Evolutionary conservation across 306 rosid species (phyloP), one percentile per base, ranked within the genome.

Genomic region (Fragaria vesca): DNA sequence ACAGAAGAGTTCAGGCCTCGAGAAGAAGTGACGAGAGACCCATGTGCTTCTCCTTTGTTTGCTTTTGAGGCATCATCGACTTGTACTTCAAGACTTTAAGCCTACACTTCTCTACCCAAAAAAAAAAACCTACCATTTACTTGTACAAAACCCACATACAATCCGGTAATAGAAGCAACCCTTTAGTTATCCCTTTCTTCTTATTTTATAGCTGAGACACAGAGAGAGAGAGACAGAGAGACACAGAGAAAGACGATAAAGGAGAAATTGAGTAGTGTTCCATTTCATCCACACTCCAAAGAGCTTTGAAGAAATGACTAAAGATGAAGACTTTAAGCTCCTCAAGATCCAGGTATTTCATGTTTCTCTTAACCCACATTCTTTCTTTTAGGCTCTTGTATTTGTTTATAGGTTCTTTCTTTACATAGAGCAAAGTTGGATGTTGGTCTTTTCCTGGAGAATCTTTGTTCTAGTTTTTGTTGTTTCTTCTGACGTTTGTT

Each of bases 291-390:
- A 9, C 36, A 3, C 71, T 76, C 76, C 87, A 78, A 86, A 87
- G 87, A 81, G 87, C 88, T 80, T 82, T 78, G 81, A 81, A 88
- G 90, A 89, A 88, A 95, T 95, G 98, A 89, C 95, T 83, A 92
- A 92, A 89, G 97, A 89, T 80, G 97, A 89, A 40, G 96, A 92
- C 90, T 95, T 89, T 86, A 95, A 91, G 96, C 95, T 95, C 66
- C 97, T 95, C 75, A 92, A 90, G 89, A 90, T 95, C 91, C 96
- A 95, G 92, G 98, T 92, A 73, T 78, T 76, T 69, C 84, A 58
- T 73, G 60, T 67, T 70, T 71, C 73, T 70, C 63, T 72, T 71
- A 32, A 21, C 65, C 72, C 79, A 75, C 85, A 71, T 84, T 85
- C 86, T 65, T 40, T 82, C 66, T 81, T 73, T 66, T 79, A 79